Percentiles rank a stretch among this genome's conserved stretches.
Evolutionary conservation across 148 eudicot genomes (phyloP).

Genomic region (Vaccinium vitisidaea): DNA sequence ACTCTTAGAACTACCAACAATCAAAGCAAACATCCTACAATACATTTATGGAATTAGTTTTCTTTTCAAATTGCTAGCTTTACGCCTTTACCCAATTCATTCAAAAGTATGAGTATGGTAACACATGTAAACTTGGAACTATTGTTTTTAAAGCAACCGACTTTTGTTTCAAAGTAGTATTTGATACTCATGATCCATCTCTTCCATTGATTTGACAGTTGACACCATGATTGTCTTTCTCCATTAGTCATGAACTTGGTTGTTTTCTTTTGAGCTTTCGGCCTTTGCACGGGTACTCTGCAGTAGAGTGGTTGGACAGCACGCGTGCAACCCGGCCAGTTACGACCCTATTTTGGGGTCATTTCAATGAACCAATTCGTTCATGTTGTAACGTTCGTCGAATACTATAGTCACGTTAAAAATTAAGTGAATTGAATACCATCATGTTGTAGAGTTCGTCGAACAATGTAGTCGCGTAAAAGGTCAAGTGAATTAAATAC

Average conservation of each 20-base stretch:
- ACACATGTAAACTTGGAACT: not conserved
- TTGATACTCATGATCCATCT: not conserved
- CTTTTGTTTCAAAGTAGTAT: not conserved
- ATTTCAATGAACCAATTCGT: no score
- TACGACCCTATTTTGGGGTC: no score
- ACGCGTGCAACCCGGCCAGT: no score
- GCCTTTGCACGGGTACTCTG: no score
- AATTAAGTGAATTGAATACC: no score
- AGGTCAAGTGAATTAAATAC: no score
- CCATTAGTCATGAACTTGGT: not conserved
- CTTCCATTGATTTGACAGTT: conserved; percentile 1
- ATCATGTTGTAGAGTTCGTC: no score
- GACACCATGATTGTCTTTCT: conserved; percentile 1
- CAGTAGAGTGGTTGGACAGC: no score
- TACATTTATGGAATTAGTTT: not conserved
- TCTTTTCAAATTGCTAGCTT: not conserved
- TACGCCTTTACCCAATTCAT: not conserved
- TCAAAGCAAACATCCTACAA: not conserved
- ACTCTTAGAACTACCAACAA: not conserved
- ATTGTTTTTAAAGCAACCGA: not conserved
- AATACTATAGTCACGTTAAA: no score
- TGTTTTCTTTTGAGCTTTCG: not conserved
- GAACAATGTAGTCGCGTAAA: no score
- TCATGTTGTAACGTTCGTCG: no score
- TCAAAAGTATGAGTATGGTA: not conserved